Percentiles rank a stretch among this genome's conserved stretches.
Evolutionary conservation across 352 stramenopile genomes (phyloP).

Genomic region (Phytopythium boreale): DNA sequence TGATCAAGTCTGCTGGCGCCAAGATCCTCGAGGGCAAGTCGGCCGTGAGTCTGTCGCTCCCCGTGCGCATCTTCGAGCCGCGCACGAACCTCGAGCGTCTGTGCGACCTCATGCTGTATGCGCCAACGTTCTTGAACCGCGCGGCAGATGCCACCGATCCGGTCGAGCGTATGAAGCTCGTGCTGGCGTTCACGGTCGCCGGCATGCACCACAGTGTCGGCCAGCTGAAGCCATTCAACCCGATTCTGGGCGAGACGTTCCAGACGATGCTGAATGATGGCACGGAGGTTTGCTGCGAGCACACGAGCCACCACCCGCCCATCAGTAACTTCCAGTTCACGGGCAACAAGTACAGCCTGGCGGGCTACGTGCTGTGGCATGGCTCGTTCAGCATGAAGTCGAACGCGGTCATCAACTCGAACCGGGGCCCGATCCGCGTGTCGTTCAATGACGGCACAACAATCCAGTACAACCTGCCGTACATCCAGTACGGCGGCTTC

Average conservation of each 20-base stretch:
- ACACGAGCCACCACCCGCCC: slow-evolving; percentile 84
- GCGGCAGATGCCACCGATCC: slow-evolving; percentile 58
- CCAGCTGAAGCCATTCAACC: slow-evolving; percentile 85
- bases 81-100: slow-evolving; percentile 79
- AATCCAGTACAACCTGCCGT: slow-evolving; percentile 70
- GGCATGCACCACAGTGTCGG: slow-evolving; percentile 78
- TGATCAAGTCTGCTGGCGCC: slow-evolving; percentile 72
- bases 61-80: slow-evolving; percentile 84
- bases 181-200: slow-evolving; percentile 74
- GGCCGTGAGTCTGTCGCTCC: slow-evolving; percentile 78
- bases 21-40: slow-evolving; percentile 72
- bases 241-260: slow-evolving; percentile 80
- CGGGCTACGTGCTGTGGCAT: slow-evolving; percentile 71
- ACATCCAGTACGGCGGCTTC: slow-evolving; percentile 70
- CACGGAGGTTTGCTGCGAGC: slow-evolving; percentile 77
- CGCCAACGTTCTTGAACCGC: slow-evolving; percentile 66
- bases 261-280: slow-evolving; percentile 73
- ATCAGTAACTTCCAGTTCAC: slow-evolving; percentile 85
- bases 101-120: slow-evolving; percentile 80
- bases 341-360: slow-evolving; percentile 69
- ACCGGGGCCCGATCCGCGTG: slow-evolving; percentile 72
- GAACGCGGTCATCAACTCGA: slow-evolving; percentile 80
- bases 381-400: slow-evolving; percentile 82
- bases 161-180: slow-evolving; percentile 78
- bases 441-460: slow-evolving; percentile 63